Evolutionary conservation across 768 basidiomycete genomes (phyloP), one percentile per base, ranked within the genome.

Genomic region (Hericium erinaceus): DNA sequence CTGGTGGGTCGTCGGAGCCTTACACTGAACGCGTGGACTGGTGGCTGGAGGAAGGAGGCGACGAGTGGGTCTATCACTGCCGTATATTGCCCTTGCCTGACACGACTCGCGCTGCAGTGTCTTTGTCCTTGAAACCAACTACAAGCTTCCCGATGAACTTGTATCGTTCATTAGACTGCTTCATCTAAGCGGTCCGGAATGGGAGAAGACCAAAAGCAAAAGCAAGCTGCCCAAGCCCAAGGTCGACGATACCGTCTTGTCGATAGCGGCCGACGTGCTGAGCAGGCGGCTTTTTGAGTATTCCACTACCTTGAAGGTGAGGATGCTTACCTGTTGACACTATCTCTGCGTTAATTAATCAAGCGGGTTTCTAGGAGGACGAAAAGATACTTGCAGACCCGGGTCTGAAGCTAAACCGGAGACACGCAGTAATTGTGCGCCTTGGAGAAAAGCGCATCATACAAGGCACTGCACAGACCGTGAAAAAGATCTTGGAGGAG

Each of bases 21-120:
- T 63, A 62, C 9, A 59, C 67, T 13, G 82, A 83, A 63, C 79
- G 92, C 40, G 85, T 97, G 9, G 91, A 98, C 59, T 97, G 90
- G 85, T 94, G 94, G 90, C 73, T 98, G 12, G 92, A 97, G 61
- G 80, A 86, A 66, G 89, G 87, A 2, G 87, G 87, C 18, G 93
- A 95, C 61, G 94, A 97, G 93, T 94, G 66, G 61, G 84, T 74
- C 28, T 2, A 6, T 56, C 22, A 12, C 41, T 6, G 33, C 7
- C 33, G 33, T 15, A 6, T 55, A 40, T 39, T 26, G 40, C 24
- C 41, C 40, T 7, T 37, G 24, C 26, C 12, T 20, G 15, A 51
- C 20, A 51, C 4, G 59, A 58, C 11, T 28, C 12, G 24, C 12
- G 10, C 56, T 53, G 15, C 57, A 87, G 85, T 62, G 75, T 80